Evolutionary conservation across 345 rosid genomes (phyloP).

Genomic region (Populus euphratica): DNA sequence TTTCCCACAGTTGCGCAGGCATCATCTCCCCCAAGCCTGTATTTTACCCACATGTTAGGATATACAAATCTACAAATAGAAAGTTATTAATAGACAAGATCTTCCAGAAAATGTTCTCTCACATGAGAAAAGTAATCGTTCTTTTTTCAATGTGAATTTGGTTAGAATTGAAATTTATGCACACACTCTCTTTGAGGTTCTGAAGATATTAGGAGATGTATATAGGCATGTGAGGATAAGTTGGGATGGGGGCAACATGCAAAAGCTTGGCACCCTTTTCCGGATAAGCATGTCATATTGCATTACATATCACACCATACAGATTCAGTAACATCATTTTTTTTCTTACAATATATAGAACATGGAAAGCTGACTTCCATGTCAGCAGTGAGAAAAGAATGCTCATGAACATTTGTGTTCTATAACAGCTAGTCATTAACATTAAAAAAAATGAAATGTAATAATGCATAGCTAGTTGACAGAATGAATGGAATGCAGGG

Average conservation of each 20-base stretch:
- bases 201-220: background rate
- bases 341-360: background rate
- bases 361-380: background rate
- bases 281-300: background rate
- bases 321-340: background rate
- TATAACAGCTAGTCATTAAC: background rate
- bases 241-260: too few species aligned
- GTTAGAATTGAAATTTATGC: background rate
- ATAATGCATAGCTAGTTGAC: background rate
- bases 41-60: constrained; percentile 2
- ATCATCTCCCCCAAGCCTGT: constrained; percentile 99
- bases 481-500: background rate
- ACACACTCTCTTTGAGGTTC: background rate
- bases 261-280: too few species aligned
- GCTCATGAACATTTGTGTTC: background rate
- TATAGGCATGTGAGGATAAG: background rate
- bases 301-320: background rate
- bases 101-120: too few species aligned
- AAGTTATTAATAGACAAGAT: too few species aligned
- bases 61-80: background rate
- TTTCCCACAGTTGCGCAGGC: constrained; percentile 96
- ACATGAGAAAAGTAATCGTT: too few species aligned
- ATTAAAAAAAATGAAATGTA: background rate
- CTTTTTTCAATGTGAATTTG: too few species aligned
- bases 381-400: background rate